These are phyloP conservation scores for Ogataea methanolica DNA, from an alignment of 805 yeast species.

Conservation along the genomic window DNA sequence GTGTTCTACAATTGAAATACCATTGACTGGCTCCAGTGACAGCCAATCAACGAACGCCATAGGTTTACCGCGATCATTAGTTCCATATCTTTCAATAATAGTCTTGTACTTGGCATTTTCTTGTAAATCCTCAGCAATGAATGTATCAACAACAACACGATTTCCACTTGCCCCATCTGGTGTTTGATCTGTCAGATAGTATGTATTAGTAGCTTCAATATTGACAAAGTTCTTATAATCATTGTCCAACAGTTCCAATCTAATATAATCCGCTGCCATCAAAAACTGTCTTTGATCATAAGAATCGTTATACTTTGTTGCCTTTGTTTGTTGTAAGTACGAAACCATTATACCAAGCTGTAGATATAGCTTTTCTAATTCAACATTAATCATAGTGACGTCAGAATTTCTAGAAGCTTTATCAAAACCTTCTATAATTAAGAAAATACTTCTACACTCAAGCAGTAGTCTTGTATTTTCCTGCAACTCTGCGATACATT, in stretches of 20 bases:
- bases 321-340: constrained; percentile 25
- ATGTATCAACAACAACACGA: constrained; percentile 53
- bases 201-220: constrained; percentile 59
- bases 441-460: constrained; percentile 19
- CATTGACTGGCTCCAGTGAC: constrained; percentile 58
- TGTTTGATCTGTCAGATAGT: constrained; percentile 56
- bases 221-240: constrained; percentile 66
- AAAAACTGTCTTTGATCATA: constrained; percentile 49
- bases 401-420: constrained; percentile 4
- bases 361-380: constrained; percentile 23
- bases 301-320: constrained; percentile 25
- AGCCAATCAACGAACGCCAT: constrained; percentile 47
- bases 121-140: constrained; percentile 70
- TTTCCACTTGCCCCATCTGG: constrained; percentile 69
- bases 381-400: constrained; percentile 19
- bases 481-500: constrained; percentile 18
- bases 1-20: constrained; percentile 51
- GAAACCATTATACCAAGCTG: constrained; percentile 24
- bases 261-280: constrained; percentile 62
- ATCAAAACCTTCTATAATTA: constrained; percentile 7
- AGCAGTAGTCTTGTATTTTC: constrained; percentile 16
- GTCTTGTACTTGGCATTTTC: constrained; percentile 61
- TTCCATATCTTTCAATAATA: constrained; percentile 41
- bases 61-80: constrained; percentile 20
- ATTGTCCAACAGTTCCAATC: constrained; percentile 63